Evolutionary conservation across 139 green algal genomes (phyloP).

Genomic region (Chlamydomonas eustigma): DNA sequence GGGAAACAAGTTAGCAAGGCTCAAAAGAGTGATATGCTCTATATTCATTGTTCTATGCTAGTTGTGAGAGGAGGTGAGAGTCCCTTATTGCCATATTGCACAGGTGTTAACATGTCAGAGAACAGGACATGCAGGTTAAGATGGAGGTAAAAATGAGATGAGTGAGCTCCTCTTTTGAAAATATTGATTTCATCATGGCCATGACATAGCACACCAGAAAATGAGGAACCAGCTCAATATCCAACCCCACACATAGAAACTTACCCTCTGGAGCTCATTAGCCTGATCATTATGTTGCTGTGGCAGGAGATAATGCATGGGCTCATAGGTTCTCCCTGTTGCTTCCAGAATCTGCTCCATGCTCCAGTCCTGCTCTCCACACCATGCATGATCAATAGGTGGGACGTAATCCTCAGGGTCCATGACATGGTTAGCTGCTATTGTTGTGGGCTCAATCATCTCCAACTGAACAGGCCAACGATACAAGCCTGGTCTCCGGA

Average conservation of each 20-base stretch:
- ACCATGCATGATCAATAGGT: constrained; percentile 37
- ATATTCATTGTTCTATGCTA: not conserved
- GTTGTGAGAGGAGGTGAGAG: not conserved
- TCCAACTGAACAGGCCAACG: constrained; percentile 42
- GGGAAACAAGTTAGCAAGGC: not conserved
- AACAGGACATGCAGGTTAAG: not conserved
- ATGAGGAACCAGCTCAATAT: not conserved
- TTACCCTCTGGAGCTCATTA: not conserved
- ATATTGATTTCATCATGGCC: not conserved
- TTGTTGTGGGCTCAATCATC: constrained; percentile 16
- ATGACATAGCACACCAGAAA: not conserved
- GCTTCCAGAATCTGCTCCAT: constrained; percentile 19
- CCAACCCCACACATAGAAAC: not conserved
- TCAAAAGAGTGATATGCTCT: not conserved
- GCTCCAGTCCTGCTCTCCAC: constrained; percentile 12
- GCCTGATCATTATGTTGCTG: not conserved
- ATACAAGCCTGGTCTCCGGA: constrained; percentile 31
- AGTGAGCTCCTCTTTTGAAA: not conserved
- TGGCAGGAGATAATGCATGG: not conserved
- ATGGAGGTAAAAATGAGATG: not conserved
- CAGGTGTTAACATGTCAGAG: not conserved
- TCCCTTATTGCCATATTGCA: not conserved
- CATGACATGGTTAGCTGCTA: constrained; percentile 3
- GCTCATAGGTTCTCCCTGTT: not conserved
- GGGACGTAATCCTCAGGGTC: constrained; percentile 23